Evolutionary conservation across 1,284 basidiomycete genomes (phyloP), one percentile per base, ranked within the genome.

Genomic region (Ceratobasidium sp.): DNA sequence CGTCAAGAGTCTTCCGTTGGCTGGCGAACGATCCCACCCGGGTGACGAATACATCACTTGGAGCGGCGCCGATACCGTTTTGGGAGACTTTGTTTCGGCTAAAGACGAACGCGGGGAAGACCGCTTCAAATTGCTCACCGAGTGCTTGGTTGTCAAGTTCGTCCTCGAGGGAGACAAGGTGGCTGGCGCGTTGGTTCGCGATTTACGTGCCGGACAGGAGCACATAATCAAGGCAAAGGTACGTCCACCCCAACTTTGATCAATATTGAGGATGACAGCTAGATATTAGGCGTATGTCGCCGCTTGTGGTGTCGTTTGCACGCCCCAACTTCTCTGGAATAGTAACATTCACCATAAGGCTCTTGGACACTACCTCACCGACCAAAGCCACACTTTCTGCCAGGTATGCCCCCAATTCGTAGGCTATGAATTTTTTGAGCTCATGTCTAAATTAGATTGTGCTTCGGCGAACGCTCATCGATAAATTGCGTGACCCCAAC

Each of bases 291-390:
- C 37, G 14, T 75, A 27, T 37, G 66, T 75, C 16, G 63, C 43
- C 27, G 66, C 74, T 19, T 71, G 58, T 56, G 74, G 74, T 1
- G 54, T 59, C 19, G 34, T 75, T 14, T 49, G 39, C 51, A 62
- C 74, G 11, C 74, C 74, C n/a, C 74, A 75, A 49, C 34, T 75
- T 13, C 74, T 75, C n/a, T 68, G 65, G 74, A 75, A 69, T 37
- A 75, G 74, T 37, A 48, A 59, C 39, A 61, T 75, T 31, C 54
- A 66, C 29, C 64, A 54, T 29, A 58, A 59, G 46, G 64, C 74
- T 24, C 46, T 75, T 31, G 65, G 66, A 7, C 34, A 29, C 5
- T 75, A 69, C 65, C 19, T 69, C 3, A 59, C 59, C 43, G 53
- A 31, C 0, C 74, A 75, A 24, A 68, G 63, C 39, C 53, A 68